Percentiles rank a stretch among this genome's conserved stretches.
Conservation (phyloP, 805 yeast species). For the Tetrapisispora arboricola region DNA sequence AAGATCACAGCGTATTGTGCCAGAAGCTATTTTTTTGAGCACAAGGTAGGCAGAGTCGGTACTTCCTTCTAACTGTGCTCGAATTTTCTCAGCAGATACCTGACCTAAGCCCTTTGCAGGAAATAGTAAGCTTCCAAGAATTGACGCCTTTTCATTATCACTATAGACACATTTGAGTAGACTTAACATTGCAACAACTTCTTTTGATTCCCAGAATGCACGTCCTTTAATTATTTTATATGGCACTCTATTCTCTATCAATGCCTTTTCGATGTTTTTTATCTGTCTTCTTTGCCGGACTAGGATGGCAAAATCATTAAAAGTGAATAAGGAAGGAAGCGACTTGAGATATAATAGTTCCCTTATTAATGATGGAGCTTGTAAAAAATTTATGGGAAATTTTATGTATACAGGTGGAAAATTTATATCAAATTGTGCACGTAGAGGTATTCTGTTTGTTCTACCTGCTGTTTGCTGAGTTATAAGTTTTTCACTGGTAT, state of each 20-base stretch:
- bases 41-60: conserved; percentile 9
- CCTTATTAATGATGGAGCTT: conserved; percentile 48
- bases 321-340: conserved; percentile 37
- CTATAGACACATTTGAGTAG: conserved; percentile 53
- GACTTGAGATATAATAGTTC: conserved; percentile 42
- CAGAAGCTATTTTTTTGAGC: conserved; percentile 8
- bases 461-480: conserved; percentile 38
- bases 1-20: conserved; percentile 8
- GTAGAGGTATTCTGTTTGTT: conserved; percentile 34
- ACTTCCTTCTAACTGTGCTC: conserved; percentile 8
- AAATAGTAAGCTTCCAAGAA: conserved; percentile 43
- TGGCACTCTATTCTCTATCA: conserved; percentile 48
- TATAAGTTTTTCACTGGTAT: conserved; percentile 56
- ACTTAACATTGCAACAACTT: conserved; percentile 52
- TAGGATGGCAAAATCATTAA: conserved; percentile 61
- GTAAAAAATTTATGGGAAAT: conserved; percentile 36
- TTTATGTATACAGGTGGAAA: conserved; percentile 39
- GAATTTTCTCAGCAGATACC: conserved; percentile 32
- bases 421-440: conserved; percentile 35
- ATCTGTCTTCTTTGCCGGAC: conserved; percentile 57
- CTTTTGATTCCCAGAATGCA: conserved; percentile 72
- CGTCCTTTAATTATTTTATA: conserved; percentile 61
- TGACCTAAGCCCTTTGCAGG: conserved; percentile 66
- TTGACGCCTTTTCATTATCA: conserved; percentile 50
- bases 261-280: conserved; percentile 51